Evolutionary conservation across 768 basidiomycete genomes (phyloP).

Genomic region (Suillus luteus): DNA sequence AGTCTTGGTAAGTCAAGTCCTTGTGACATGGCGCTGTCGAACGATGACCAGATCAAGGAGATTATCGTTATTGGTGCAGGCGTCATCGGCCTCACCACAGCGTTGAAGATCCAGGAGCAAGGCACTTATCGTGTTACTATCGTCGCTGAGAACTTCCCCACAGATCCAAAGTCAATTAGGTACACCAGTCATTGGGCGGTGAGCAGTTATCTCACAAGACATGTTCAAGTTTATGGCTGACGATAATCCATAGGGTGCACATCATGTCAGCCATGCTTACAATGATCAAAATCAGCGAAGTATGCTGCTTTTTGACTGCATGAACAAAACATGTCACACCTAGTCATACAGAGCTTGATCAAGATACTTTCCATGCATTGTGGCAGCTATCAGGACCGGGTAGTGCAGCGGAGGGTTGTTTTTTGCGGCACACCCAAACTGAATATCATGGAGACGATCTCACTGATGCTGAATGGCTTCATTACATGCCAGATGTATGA

Average conservation of each 20-base stretch:
- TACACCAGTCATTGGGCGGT: constrained; percentile 88
- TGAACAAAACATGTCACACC: neutral
- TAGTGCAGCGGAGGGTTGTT: constrained; percentile 55
- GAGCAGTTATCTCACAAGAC: constrained; percentile 26
- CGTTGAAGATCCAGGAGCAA: constrained; percentile 65
- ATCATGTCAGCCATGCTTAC: constrained; percentile 65
- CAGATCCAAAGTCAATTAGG: constrained; percentile 68
- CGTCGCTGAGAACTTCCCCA: constrained; percentile 71
- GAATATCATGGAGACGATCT: constrained; percentile 53
- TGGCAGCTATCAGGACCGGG: constrained; percentile 70
- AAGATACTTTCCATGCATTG: constrained; percentile 73
- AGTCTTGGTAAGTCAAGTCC: neutral
- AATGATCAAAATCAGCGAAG: constrained; percentile 57
- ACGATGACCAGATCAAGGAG: constrained; percentile 20
- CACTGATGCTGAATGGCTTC: constrained; percentile 36
- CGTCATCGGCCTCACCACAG: constrained; percentile 78
- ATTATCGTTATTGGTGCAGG: constrained; percentile 52
- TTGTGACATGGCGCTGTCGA: neutral
- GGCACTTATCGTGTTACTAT: constrained; percentile 66
- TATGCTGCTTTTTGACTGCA: constrained; percentile 30
- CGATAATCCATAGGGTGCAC: constrained; percentile 60
- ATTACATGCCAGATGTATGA: constrained; percentile 57
- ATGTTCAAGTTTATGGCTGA: neutral
- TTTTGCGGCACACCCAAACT: constrained; percentile 63
- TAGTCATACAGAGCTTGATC: constrained; percentile 54